Base-by-base conservation (phyloP, 225 moss, liverwort and hornwort species). In the Takakia lepidozioides region DNA sequence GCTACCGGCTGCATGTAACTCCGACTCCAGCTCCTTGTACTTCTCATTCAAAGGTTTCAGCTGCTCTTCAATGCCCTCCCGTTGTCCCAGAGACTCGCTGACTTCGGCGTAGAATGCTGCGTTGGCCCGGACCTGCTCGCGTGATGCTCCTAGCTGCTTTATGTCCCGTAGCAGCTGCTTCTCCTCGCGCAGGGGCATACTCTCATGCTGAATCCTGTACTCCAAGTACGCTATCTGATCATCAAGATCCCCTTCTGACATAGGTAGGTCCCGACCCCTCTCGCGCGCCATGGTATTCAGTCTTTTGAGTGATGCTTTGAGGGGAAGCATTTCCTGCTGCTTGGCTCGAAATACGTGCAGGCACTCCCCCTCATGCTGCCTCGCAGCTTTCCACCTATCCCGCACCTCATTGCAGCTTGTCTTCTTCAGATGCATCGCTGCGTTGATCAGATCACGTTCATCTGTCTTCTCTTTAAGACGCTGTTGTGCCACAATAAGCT, bases 181-280 rank as follows among this genome's bases (percentile, higher is more conserved):
- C 60, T 91, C 91, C 58, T 86, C 86, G 58, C 75, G 78, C 30
- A 91, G 37, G 1, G 83, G 62, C 27, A 86, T 86, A 53, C 86
- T 91, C 57, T 91, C 91, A 62, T 91, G 91, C 51, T 86, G 82
- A 11, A 91, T 91, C 16, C 73, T 73, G 67, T 78, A 81, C 55
- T 91, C 84, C 40, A 78, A 47, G 8, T 81, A 66, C 1, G 64
- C 73, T 49, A 91, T 84, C 53, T 52, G 67, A 3, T 73, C 34
- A 44, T 91, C 65, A 23, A 91, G 63, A 10, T 91, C 84, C 41
- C 68, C 68, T 32, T 91, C 86, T 0, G 74, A 78, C 20, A 62
- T 52, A 0, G 86, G 86, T 57, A 84, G 60, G 48, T 66, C 78
- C 7, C 71, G 83, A 14, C 65, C 62, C 43, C 59, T 74, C 40